phyloP scores from a whole-genome alignment of 164 flowering plant genomes.

The Echeveria elegans region DNA sequence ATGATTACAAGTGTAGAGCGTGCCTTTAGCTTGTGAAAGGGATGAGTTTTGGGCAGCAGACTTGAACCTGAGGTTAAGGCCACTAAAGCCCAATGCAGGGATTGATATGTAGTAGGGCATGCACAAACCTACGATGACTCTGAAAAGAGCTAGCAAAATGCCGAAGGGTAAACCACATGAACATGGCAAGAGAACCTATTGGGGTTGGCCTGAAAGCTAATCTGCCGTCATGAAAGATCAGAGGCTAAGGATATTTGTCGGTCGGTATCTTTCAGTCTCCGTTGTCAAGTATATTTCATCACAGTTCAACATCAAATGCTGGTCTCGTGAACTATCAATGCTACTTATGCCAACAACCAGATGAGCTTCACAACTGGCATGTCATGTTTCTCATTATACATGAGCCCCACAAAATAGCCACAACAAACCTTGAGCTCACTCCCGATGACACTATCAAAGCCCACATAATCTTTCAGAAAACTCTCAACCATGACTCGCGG shows the following conservation, averaged over 20 bases:
- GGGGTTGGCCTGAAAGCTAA: slow-evolving; percentile 84
- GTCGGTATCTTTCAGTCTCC: slow-evolving; percentile 41
- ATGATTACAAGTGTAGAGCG: slow-evolving; percentile 1
- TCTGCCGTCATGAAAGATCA: slow-evolving; percentile 85
- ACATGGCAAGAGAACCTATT: slow-evolving; percentile 54
- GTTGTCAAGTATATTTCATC: slow-evolving; percentile 1
- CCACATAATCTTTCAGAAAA: slow-evolving; percentile 38
- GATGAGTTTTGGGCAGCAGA: background rate
- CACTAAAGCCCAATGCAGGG: slow-evolving; percentile 2
- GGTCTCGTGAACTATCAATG: background rate
- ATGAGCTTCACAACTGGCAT: background rate
- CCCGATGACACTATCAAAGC: slow-evolving; percentile 29
- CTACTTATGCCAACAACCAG: background rate
- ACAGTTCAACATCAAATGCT: background rate
- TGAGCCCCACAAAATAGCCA: slow-evolving; percentile 27
- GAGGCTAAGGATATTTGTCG: slow-evolving; percentile 64
- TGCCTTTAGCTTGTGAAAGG: background rate
- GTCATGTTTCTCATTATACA: slow-evolving; percentile 19
- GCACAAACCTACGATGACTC: slow-evolving; percentile 36
- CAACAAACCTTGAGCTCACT: slow-evolving; percentile 28
- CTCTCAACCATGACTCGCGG: slow-evolving; percentile 44
- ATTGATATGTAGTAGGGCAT: slow-evolving; percentile 40
- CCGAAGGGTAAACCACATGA: slow-evolving; percentile 83
- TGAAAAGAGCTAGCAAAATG: slow-evolving; percentile 38
- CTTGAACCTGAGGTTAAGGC: background rate